Evolutionary conservation across 768 basidiomycete genomes (phyloP), one percentile per base, ranked within the genome.

Genomic region (Calocera cornea): DNA sequence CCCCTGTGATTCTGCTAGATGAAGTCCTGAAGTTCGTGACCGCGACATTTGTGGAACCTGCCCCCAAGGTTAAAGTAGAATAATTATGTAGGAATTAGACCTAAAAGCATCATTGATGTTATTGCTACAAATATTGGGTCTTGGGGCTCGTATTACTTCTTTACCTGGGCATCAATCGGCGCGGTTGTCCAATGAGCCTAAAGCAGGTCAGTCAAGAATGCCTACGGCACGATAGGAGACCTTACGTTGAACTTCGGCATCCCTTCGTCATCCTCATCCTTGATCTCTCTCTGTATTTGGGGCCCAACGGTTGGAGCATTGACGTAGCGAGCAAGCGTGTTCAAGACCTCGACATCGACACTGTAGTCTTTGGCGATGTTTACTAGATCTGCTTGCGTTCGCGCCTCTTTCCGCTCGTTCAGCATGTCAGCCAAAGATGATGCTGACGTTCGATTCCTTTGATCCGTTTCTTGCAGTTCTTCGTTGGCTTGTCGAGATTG

Each of bases 1-100:
- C 86, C 5, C 95, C 95, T 22, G 93, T 99, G 36, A 74, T 99
- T 41, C 65, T 90, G 63, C 87, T 98, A 63, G 95, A 98, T 77
- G 97, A 98, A 77, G 72, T 89, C 29, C 80, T 98, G 74, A 98
- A 98, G 76, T 86, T 88, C 66, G 54, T 78, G 47, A 72, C 75
- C 5, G 72, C 82, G 34, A 83, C 79, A n/a, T 80, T 84, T 66
- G 74, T 87, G 41, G 80, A 83, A n/a, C 84, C 84, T 36, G 82
- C 83, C 8, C 76, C 82, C 54, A 84, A 83, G 73, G 73, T 83
- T 69, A 82, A 83, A 73, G 66, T 79, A 54, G 81, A 83, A 66
- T 84, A 72, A 54, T 41, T 27, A 44, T 60, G 54, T 60, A 60
- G 54, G 31, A 16, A 60, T 31, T 60, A 60, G 31, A 60, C 7